phyloP scores from a whole-genome alignment of 2,329 filamentous ascomycete genomes.

The Knufia petricola region DNA sequence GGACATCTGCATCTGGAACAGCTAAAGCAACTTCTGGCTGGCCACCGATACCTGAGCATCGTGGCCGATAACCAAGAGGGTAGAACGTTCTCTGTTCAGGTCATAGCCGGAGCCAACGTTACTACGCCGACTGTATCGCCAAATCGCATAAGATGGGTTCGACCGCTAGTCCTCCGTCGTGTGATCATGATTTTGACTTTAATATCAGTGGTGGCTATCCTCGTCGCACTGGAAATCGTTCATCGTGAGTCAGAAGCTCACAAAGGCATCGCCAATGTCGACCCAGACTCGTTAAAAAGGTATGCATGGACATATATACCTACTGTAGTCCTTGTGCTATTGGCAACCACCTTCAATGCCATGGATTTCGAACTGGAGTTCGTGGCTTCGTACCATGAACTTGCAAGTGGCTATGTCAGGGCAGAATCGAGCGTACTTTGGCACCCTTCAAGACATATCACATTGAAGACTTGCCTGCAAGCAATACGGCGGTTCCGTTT shows the following conservation, averaged over 20 bases:
- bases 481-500: conserved; percentile 14
- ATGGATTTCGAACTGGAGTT: conserved; percentile 12
- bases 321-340: conserved; percentile 16
- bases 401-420: conserved; percentile 12
- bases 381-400: conserved; percentile 14
- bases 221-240: conserved; percentile 14
- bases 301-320: conserved; percentile 23
- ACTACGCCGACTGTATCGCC: neutral
- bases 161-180: conserved; percentile 13
- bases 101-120: conserved; percentile 2
- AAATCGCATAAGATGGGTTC: conserved; percentile 9
- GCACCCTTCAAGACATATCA: conserved; percentile 14
- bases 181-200: conserved; percentile 11
- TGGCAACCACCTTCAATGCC: conserved; percentile 17
- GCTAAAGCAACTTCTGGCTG: conserved; percentile 7
- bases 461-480: conserved; percentile 12
- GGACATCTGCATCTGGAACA: conserved; percentile 12
- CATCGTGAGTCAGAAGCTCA: conserved; percentile 13
- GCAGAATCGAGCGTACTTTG: conserved; percentile 15
- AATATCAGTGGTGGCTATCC: conserved; percentile 11
- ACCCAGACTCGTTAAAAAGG: conserved; percentile 10
- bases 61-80: conserved; percentile 10
- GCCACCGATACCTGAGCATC: conserved; percentile 11
- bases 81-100: conserved; percentile 13
- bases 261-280: conserved; percentile 13